These are phyloP conservation scores for Trichosporon asahii DNA, from an alignment of 1,284 basidiomycete genomes.

Conservation along the genomic window DNA sequence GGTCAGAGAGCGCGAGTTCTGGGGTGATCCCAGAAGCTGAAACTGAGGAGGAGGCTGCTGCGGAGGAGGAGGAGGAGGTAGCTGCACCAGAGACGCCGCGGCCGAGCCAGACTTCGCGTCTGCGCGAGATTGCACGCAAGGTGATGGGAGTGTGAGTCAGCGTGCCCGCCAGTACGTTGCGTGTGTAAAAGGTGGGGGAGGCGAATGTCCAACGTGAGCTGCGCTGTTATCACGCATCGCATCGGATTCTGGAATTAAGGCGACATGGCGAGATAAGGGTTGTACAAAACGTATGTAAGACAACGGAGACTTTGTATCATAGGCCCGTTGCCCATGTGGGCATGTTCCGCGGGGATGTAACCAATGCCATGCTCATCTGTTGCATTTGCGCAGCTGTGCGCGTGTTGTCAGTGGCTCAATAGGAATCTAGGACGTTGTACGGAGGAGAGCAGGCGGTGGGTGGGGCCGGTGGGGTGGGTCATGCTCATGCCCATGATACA, in stretches of 20 bases:
- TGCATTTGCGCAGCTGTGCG: neutral
- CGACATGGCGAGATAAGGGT: neutral
- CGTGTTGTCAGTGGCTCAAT: neutral
- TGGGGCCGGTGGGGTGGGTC: too few relatives aligned
- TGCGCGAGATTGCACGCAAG: constrained; percentile 8
- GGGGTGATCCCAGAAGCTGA: neutral
- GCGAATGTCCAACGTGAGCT: neutral
- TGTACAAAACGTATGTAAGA: neutral
- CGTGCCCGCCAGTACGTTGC: neutral
- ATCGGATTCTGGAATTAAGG: neutral
- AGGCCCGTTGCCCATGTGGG: neutral
- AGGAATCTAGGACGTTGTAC: neutral
- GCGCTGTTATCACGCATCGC: neutral
- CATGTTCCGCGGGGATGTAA: neutral
- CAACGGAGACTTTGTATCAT: neutral
- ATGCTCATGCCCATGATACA: neutral
- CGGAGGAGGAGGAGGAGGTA: neutral
- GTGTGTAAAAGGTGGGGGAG: neutral
- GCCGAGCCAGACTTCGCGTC: neutral
- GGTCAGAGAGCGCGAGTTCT: neutral
- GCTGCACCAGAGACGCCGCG: neutral
- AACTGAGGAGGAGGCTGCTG: neutral
- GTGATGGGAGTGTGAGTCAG: constrained; percentile 1
- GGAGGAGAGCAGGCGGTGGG: too few relatives aligned
- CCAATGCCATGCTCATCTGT: neutral